Evolutionary conservation across 192 early-diverging fungal genomes (phyloP).

Genomic region (Gonapodya prolifera): DNA sequence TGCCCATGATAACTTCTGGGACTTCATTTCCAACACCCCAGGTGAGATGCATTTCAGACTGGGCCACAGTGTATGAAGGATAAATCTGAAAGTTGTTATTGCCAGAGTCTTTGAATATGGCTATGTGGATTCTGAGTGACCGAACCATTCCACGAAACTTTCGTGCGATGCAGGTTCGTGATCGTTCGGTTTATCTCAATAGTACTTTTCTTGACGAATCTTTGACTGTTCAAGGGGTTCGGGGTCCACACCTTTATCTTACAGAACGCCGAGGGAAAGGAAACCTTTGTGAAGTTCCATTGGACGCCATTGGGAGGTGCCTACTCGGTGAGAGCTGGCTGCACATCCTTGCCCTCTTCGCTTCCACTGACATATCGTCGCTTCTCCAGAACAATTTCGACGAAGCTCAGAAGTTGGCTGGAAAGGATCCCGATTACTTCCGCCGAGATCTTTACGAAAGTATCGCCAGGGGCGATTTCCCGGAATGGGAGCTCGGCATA

Average conservation of each 20-base stretch:
- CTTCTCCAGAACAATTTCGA: constrained; percentile 33
- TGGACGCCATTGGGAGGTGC: constrained; percentile 70
- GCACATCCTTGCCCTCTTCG: too few relatives aligned
- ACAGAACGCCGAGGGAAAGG: constrained; percentile 41
- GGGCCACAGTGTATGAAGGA: too few relatives aligned
- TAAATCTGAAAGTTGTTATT: too few relatives aligned
- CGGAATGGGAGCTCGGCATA: constrained; percentile 57
- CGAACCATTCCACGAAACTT: constrained; percentile 67
- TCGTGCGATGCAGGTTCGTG: constrained; percentile 74
- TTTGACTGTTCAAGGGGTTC: not conserved
- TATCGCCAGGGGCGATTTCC: constrained; percentile 54
- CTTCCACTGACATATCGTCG: too few relatives aligned
- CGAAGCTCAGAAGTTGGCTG: constrained; percentile 39
- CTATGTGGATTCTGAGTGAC: constrained; percentile 70
- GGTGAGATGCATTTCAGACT: too few relatives aligned
- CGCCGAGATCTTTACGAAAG: constrained; percentile 63
- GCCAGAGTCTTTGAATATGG: constrained; percentile 68
- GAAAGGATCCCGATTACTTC: constrained; percentile 57
- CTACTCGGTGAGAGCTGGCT: too few relatives aligned
- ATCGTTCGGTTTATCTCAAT: too few relatives aligned
- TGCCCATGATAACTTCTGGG: constrained; percentile 46
- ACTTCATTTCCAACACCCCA: too few relatives aligned
- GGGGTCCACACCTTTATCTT: constrained; percentile 42
- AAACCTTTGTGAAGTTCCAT: constrained; percentile 76
- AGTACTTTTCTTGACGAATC: too few relatives aligned